A percentile compares a stretch with the other conserved stretches of the same genome.
These are phyloP conservation scores for Kodamaea plutei DNA, from an alignment of 1,139 yeast genomes.

Conservation along the genomic window DNA sequence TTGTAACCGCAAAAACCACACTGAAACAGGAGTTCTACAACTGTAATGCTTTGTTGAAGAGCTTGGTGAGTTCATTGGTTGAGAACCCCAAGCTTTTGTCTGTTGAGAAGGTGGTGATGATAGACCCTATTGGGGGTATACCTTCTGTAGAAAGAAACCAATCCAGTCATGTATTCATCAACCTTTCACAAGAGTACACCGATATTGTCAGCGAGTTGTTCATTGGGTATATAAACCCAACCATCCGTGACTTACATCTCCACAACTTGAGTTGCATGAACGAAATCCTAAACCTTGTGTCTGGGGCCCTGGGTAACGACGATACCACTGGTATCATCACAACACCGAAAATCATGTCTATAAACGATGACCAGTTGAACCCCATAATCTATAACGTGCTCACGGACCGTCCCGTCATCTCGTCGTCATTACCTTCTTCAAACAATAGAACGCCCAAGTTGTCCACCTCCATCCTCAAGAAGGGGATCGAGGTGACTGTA, in stretches of 20 bases:
- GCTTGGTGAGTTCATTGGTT: conserved; percentile 27
- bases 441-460: conserved; percentile 58
- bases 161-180: conserved; percentile 84
- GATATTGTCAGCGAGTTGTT: conserved; percentile 60
- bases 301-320: conserved; percentile 30
- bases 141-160: conserved; percentile 81
- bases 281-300: conserved; percentile 29
- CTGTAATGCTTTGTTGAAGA: conserved; percentile 29
- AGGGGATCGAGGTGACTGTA: conserved; percentile 65
- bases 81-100: conserved; percentile 34
- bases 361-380: conserved; percentile 49
- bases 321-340: conserved; percentile 44
- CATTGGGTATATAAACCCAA: conserved; percentile 47
- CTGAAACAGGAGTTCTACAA: conserved; percentile 28
- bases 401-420: conserved; percentile 88
- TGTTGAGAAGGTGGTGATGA: conserved; percentile 74
- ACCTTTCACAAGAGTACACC: conserved; percentile 75
- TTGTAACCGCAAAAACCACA: conserved; percentile 41
- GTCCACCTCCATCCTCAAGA: conserved; percentile 75
- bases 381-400: conserved; percentile 85
- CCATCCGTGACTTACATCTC: conserved; percentile 47
- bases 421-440: conserved; percentile 86
- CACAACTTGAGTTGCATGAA: conserved; percentile 54
- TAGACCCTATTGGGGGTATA: conserved; percentile 84
- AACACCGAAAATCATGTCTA: conserved; percentile 42